Conservation (phyloP, 129 eudicot species). For the Solidago caesia region DNA sequence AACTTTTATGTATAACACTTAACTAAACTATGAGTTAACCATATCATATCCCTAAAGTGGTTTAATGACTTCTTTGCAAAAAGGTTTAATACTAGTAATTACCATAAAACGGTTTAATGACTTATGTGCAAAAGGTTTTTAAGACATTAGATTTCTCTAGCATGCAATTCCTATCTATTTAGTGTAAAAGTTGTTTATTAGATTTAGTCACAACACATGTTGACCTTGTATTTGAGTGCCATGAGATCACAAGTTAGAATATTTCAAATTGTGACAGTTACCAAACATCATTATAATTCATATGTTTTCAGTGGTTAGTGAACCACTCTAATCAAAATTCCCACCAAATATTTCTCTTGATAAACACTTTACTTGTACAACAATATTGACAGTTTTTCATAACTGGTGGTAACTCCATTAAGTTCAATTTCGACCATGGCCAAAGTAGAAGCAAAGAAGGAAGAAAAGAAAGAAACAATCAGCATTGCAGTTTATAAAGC, state of each 20-base stretch:
- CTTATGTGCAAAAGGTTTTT: too few species aligned
- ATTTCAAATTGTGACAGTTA: conserved; percentile 28
- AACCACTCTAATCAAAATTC: conserved; percentile 49
- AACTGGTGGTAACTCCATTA: conserved; percentile 3
- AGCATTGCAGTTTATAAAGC: conserved; percentile 67
- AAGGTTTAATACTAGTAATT: too few species aligned
- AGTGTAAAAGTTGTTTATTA: too few species aligned
- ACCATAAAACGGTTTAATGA: too few species aligned
- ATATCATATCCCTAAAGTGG: too few species aligned
- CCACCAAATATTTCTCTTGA: conserved; percentile 47
- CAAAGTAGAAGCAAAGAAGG: conserved; percentile 48
- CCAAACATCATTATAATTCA: conserved; percentile 25
- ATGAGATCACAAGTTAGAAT: conserved; percentile 33
- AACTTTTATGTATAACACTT: too few species aligned
- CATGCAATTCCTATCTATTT: too few species aligned
- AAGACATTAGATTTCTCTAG: too few species aligned
- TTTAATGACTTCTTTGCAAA: too few species aligned
- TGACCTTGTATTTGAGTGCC: conserved; percentile 34
- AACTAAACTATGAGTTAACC: too few species aligned
- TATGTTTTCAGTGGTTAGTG: conserved; percentile 46
- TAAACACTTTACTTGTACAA: conserved; percentile 11
- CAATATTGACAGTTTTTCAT: conserved; percentile 3
- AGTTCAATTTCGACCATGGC: conserved; percentile 20
- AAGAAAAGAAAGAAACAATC: conserved; percentile 59
- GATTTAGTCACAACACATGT: neutral